phyloP scores from a whole-genome alignment of 768 basidiomycete species.

The Trametes elegans region DNA sequence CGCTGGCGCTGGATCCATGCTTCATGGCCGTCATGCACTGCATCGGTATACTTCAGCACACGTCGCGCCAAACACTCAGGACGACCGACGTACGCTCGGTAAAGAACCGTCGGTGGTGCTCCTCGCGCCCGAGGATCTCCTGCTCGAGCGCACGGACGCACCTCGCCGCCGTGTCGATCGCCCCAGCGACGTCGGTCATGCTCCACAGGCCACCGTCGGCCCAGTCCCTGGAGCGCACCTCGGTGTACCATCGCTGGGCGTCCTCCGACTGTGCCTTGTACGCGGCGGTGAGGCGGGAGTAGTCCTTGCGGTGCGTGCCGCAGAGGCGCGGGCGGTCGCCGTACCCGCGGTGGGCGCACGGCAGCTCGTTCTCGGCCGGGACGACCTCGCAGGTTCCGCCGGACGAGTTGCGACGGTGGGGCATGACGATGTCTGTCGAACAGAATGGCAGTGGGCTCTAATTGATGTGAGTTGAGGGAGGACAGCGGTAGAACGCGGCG shows the following conservation, averaged over 20 bases:
- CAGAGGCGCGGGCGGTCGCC: conserved; percentile 6
- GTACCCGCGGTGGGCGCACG: background rate
- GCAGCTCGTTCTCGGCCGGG: background rate
- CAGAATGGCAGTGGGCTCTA: background rate
- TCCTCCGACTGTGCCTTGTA: conserved; percentile 2
- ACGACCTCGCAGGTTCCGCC: background rate
- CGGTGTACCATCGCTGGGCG: background rate
- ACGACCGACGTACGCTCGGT: background rate
- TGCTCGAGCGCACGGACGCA: background rate
- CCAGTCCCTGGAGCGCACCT: conserved; percentile 1
- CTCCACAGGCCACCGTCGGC: background rate
- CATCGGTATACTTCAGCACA: background rate
- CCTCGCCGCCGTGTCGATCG: background rate
- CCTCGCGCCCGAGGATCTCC: conserved; percentile 3
- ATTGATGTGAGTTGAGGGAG: background rate
- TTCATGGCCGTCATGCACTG: conserved; percentile 5
- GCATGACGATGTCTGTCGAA: background rate
- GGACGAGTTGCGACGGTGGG: background rate
- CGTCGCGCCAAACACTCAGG: background rate
- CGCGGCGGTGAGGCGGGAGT: background rate
- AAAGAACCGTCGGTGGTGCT: conserved; percentile 10
- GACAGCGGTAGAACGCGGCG: too few relatives aligned
- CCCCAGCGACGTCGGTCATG: background rate
- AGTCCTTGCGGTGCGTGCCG: conserved; percentile 2
- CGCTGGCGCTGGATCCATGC: conserved; percentile 1